Evolutionary conservation across 1,139 yeast genomes (phyloP).

Genomic region (Kodamaea alishanica): DNA sequence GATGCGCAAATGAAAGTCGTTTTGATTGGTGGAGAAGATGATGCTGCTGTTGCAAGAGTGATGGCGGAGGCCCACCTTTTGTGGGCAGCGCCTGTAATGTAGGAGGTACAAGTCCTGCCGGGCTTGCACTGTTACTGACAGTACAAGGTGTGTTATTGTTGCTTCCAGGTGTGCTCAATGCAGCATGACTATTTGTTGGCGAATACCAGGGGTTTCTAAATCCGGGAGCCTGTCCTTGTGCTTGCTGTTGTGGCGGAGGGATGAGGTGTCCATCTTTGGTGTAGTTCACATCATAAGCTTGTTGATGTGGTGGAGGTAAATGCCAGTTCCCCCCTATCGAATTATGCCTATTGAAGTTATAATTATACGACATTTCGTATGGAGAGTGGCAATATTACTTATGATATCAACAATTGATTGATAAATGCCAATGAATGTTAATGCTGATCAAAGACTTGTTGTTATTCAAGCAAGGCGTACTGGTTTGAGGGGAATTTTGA

Average conservation of each 20-base stretch:
- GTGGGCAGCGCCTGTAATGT: constrained; percentile 24
- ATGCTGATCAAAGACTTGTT: background rate
- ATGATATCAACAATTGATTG: too few relatives aligned
- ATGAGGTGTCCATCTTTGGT: background rate
- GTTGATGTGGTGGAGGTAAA: constrained; percentile 25
- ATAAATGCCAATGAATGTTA: too few relatives aligned
- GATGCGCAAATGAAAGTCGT: constrained; percentile 42
- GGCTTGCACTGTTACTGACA: background rate
- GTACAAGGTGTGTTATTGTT: background rate
- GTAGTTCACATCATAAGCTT: constrained; percentile 7
- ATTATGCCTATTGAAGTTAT: constrained; percentile 36
- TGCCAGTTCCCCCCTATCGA: constrained; percentile 46
- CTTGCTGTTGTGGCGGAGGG: constrained; percentile 12
- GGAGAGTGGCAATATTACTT: background rate
- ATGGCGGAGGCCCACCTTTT: constrained; percentile 15
- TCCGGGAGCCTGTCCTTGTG: constrained; percentile 23
- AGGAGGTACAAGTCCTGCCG: background rate
- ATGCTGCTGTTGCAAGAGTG: constrained; percentile 28
- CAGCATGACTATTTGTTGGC: constrained; percentile 12
- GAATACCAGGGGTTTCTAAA: constrained; percentile 48
- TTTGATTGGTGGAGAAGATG: constrained; percentile 29
- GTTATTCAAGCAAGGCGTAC: too few relatives aligned
- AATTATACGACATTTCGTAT: constrained; percentile 17
- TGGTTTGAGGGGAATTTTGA: too few relatives aligned
- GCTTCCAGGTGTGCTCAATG: constrained; percentile 8